Conservation (phyloP, 2,329 filamentous ascomycete genomes). For the Alternaria sp. region DNA sequence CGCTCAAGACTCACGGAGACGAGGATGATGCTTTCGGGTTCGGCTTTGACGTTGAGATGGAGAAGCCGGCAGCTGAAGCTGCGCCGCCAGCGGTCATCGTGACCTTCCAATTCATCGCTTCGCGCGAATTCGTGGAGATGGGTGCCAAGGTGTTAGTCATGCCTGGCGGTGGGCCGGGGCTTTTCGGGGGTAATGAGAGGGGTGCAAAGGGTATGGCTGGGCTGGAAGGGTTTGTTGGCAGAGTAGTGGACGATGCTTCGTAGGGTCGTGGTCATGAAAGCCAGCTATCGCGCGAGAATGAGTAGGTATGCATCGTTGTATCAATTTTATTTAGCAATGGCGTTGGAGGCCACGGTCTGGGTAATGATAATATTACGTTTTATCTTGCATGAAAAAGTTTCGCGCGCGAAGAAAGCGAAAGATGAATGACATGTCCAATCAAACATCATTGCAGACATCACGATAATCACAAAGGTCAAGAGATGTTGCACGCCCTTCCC, state of each 20-base stretch:
- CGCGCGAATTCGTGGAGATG: constrained; percentile 75
- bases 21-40: constrained; percentile 63
- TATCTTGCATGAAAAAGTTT: not conserved
- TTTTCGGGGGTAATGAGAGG: constrained; percentile 61
- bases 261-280: not conserved
- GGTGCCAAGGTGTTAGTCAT: constrained; percentile 74
- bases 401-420: not conserved
- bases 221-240: constrained; percentile 75
- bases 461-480: not conserved
- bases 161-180: constrained; percentile 70
- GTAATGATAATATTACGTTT: not conserved
- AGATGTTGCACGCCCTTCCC: constrained; percentile 3
- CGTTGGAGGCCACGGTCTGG: not conserved
- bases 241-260: constrained; percentile 51
- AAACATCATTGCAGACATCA: not conserved
- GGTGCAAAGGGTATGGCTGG: constrained; percentile 60
- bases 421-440: not conserved
- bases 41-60: constrained; percentile 52
- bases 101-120: constrained; percentile 71
- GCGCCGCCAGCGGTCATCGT: constrained; percentile 53
- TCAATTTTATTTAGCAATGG: not conserved
- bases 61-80: constrained; percentile 48
- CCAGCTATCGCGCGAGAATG: not conserved
- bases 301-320: not conserved
- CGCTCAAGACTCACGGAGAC: constrained; percentile 21